Percentiles rank a stretch among this genome's conserved stretches.
Conservation (phyloP, 2,329 filamentous ascomycete genomes). For the Beauveria asiatica region DNA sequence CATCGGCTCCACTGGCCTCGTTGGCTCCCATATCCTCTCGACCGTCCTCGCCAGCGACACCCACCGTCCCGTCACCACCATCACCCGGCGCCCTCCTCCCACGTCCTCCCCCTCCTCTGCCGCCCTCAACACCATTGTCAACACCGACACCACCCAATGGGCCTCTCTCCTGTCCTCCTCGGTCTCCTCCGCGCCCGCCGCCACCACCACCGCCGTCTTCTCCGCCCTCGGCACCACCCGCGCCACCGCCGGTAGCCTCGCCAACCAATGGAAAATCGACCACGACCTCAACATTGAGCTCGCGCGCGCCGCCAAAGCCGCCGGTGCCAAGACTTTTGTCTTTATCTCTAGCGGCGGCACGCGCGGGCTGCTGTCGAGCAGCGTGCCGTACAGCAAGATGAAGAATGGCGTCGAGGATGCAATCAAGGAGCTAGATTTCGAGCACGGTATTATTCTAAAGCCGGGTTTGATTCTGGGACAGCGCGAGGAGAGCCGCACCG, state of each 20-base stretch:
- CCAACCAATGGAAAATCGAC: slow-evolving; percentile 80
- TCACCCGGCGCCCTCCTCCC: slow-evolving; percentile 56
- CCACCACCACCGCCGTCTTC: slow-evolving; percentile 56
- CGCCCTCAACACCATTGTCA: slow-evolving; percentile 51
- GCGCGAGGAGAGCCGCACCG: slow-evolving; percentile 51
- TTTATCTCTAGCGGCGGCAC: slow-evolving; percentile 58
- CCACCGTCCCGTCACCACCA: slow-evolving; percentile 50
- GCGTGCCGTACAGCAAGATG: slow-evolving; percentile 57
- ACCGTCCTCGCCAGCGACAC: slow-evolving; percentile 48
- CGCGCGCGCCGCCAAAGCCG: slow-evolving; percentile 63
- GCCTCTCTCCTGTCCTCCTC: slow-evolving; percentile 44
- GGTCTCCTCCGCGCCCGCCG: slow-evolving; percentile 45
- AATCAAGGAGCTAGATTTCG: slow-evolving; percentile 63
- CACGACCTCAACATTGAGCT: slow-evolving; percentile 77
- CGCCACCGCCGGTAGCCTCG: slow-evolving; percentile 63
- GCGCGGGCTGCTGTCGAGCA: slow-evolving; percentile 28
- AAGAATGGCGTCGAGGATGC: slow-evolving; percentile 81
- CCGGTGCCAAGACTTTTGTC: slow-evolving; percentile 66
- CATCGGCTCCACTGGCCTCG: slow-evolving; percentile 58
- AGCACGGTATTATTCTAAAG: slow-evolving; percentile 63
- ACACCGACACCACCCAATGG: slow-evolving; percentile 64
- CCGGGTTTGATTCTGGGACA: slow-evolving; percentile 71
- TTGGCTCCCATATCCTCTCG: slow-evolving; percentile 66
- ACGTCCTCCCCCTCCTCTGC: slow-evolving; percentile 32
- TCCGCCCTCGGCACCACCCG: slow-evolving; percentile 76